Percentiles rank a stretch among this genome's conserved stretches.
phyloP scores from a whole-genome alignment of 495 filamentous ascomycete species.

The Penicillium mononematosum region DNA sequence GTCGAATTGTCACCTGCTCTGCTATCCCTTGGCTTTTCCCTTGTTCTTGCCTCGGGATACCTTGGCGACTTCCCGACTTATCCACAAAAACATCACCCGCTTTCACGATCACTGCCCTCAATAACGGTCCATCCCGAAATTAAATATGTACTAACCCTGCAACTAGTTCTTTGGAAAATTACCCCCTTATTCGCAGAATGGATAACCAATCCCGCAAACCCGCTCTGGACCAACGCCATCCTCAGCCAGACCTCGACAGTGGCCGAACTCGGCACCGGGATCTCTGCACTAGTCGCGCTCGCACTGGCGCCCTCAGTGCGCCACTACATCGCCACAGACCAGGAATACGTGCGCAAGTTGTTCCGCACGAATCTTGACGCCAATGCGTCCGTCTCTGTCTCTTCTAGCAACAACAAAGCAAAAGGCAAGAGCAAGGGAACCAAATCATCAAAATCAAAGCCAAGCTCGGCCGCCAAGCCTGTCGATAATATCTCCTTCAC shows the following conservation, averaged over 20 bases:
- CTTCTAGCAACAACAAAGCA: slow-evolving; percentile 15
- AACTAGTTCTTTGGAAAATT: slow-evolving; percentile 82
- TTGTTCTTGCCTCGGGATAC: neutral
- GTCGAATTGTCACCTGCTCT: neutral
- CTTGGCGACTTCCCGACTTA: neutral
- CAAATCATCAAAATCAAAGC: slow-evolving; percentile 5
- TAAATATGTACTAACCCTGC: neutral
- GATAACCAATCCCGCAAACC: slow-evolving; percentile 63
- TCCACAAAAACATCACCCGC: neutral
- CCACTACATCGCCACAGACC: slow-evolving; percentile 81
- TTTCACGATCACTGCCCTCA: neutral
- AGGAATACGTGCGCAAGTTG: slow-evolving; percentile 75
- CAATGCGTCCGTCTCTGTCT: slow-evolving; percentile 43
- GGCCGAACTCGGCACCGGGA: slow-evolving; percentile 85
- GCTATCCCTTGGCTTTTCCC: neutral
- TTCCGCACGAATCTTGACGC: slow-evolving; percentile 71
- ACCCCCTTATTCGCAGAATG: slow-evolving; percentile 84
- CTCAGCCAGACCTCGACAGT: slow-evolving; percentile 57
- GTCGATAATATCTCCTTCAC: slow-evolving; percentile 42
- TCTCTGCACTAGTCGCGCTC: slow-evolving; percentile 72
- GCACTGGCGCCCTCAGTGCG: slow-evolving; percentile 58
- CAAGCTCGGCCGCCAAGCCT: neutral
- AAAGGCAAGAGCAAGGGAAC: slow-evolving; percentile 22
- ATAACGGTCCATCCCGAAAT: neutral
- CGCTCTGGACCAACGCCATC: slow-evolving; percentile 58